phyloP scores from a whole-genome alignment of 257 asterid species.

The Solanum sejunctum region DNA sequence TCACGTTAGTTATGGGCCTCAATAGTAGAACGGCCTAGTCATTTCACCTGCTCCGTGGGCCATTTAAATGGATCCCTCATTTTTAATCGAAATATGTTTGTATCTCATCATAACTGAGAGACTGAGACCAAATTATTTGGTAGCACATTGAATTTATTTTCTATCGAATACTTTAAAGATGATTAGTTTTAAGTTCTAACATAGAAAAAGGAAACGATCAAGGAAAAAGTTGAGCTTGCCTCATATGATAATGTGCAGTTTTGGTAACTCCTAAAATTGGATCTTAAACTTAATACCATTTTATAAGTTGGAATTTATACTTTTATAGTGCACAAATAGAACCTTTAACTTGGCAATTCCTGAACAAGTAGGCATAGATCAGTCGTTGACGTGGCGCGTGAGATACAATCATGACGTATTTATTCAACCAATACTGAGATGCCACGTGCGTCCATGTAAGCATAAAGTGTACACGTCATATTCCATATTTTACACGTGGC shows the following conservation, averaged over 20 bases:
- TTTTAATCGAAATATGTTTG: background rate
- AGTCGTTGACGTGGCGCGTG: too few relatives aligned
- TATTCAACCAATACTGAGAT: too few relatives aligned
- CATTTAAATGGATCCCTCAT: background rate
- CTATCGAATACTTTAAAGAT: background rate
- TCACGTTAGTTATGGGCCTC: background rate
- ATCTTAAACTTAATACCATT: too few relatives aligned
- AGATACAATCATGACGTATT: too few relatives aligned
- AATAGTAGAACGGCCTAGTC: background rate
- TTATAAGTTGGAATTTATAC: too few relatives aligned
- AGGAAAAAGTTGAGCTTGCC: background rate
- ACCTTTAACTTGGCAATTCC: too few relatives aligned
- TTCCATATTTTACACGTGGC: too few relatives aligned
- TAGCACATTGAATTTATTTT: background rate
- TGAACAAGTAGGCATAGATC: too few relatives aligned
- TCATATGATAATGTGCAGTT: background rate
- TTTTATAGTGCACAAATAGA: too few relatives aligned
- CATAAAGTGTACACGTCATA: too few relatives aligned
- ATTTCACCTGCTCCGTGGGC: background rate
- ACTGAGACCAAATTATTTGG: background rate
- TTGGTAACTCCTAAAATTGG: too few relatives aligned
- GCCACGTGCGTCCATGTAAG: too few relatives aligned
- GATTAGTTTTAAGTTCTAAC: background rate
- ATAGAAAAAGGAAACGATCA: background rate
- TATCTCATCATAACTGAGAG: background rate